These are phyloP conservation scores for Lasiosphaeris hirsuta DNA, from an alignment of 495 filamentous ascomycete species.

Conservation along the genomic window DNA sequence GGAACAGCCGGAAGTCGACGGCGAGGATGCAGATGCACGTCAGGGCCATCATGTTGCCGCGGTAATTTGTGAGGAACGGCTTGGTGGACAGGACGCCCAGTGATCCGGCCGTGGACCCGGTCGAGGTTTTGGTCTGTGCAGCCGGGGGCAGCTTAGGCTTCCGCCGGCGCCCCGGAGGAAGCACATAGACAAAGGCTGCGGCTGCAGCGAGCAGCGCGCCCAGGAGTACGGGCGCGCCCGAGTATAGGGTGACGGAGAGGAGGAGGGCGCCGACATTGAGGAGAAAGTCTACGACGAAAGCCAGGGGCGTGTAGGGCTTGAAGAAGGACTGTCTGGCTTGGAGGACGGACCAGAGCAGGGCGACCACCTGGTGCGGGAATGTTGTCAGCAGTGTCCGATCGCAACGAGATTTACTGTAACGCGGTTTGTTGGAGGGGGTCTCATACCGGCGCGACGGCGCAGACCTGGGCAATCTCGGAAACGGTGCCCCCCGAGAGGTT, in stretches of 20 bases:
- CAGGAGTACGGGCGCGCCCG: slow-evolving; percentile 68
- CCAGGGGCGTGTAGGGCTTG: slow-evolving; percentile 62
- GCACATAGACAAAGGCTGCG: slow-evolving; percentile 57
- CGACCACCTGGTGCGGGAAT: slow-evolving; percentile 56
- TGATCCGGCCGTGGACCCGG: slow-evolving; percentile 21
- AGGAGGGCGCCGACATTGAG: slow-evolving; percentile 80
- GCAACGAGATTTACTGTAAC: neutral
- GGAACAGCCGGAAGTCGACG: slow-evolving; percentile 91
- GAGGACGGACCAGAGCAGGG: slow-evolving; percentile 83
- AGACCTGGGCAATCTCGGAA: slow-evolving; percentile 80
- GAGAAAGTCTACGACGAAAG: slow-evolving; percentile 74
- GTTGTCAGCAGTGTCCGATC: slow-evolving; percentile 8
- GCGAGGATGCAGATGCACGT: slow-evolving; percentile 94
- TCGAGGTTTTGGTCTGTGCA: slow-evolving; percentile 29
- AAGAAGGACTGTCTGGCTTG: slow-evolving; percentile 88
- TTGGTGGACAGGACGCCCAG: slow-evolving; percentile 67
- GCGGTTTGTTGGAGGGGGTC: neutral
- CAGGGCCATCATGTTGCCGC: slow-evolving; percentile 86
- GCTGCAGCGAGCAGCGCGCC: slow-evolving; percentile 71
- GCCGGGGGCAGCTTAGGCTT: slow-evolving; percentile 57
- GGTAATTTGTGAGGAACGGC: slow-evolving; percentile 87
- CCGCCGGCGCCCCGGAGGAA: slow-evolving; percentile 43
- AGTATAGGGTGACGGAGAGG: slow-evolving; percentile 84
- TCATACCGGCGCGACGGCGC: slow-evolving; percentile 78
- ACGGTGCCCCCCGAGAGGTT: slow-evolving; percentile 83